Percentiles rank a stretch among this genome's conserved stretches.
Conservation (phyloP, 2,329 filamentous ascomycete genomes). For the Leptographium galeiforme region DNA sequence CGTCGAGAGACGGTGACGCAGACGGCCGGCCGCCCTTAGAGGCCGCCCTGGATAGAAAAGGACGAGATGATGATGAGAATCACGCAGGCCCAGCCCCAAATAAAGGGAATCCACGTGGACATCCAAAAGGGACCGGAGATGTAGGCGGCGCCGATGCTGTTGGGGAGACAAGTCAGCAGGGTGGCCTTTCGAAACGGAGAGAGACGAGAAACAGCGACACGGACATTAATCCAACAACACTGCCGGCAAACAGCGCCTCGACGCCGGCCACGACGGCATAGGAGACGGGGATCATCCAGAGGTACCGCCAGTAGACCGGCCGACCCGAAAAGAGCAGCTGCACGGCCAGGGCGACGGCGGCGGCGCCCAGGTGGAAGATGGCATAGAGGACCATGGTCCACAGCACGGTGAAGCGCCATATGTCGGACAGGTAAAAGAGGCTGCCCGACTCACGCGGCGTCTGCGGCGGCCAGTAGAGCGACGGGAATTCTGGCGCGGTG, state of each 20-base stretch:
- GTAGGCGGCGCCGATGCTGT: slow-evolving; percentile 66
- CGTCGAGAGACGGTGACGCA: too few relatives aligned
- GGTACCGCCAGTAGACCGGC: slow-evolving; percentile 39
- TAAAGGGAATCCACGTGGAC: slow-evolving; percentile 88
- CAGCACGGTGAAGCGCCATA: slow-evolving; percentile 75
- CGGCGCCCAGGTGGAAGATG: slow-evolving; percentile 59
- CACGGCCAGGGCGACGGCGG: slow-evolving; percentile 57
- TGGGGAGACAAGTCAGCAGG: background rate
- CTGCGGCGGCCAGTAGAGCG: slow-evolving; percentile 61
- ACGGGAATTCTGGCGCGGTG: slow-evolving; percentile 59
- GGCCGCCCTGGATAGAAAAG: slow-evolving; percentile 81
- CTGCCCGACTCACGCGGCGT: slow-evolving; percentile 33
- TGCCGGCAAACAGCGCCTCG: slow-evolving; percentile 69
- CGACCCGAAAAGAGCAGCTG: slow-evolving; percentile 42
- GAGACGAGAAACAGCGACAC: too few relatives aligned
- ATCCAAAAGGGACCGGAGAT: slow-evolving; percentile 72
- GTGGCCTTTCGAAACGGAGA: slow-evolving; percentile 7
- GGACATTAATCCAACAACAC: slow-evolving; percentile 67
- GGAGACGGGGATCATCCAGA: slow-evolving; percentile 60
- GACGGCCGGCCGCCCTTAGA: slow-evolving; percentile 35
- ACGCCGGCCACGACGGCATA: slow-evolving; percentile 60
- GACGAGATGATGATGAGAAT: slow-evolving; percentile 73
- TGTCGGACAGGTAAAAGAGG: slow-evolving; percentile 62
- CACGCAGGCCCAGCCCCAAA: slow-evolving; percentile 78
- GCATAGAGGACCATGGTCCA: slow-evolving; percentile 77